These are phyloP conservation scores for Saccharum officinarum DNA, from an alignment of 176 grass and related monocot species.

Conservation along the genomic window DNA sequence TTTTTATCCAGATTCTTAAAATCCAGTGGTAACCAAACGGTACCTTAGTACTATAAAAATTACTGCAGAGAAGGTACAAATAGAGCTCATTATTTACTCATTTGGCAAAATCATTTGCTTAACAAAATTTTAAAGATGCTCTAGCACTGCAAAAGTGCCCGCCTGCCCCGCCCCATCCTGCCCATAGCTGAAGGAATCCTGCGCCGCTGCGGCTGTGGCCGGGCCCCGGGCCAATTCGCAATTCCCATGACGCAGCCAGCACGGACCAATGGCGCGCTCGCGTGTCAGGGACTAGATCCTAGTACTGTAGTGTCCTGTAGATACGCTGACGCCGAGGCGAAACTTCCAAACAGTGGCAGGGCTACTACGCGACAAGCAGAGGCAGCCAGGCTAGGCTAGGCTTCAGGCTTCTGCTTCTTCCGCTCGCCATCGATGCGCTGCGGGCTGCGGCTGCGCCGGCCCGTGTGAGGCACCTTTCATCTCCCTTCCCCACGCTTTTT, in stretches of 20 bases:
- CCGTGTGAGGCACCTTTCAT: conserved; percentile 10
- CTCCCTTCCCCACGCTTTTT: neutral
- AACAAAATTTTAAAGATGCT: neutral
- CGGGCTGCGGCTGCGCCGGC: too few species aligned
- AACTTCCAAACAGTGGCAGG: conserved; percentile 39
- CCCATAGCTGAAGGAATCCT: neutral
- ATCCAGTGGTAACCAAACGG: too few species aligned
- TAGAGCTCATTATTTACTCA: neutral
- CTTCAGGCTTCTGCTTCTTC: neutral
- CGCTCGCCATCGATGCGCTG: neutral
- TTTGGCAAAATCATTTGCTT: neutral
- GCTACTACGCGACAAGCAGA: neutral
- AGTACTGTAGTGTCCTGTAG: neutral
- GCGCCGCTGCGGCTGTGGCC: neutral
- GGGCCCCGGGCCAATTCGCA: neutral
- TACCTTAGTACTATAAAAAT: neutral
- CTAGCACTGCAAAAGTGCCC: conserved; percentile 19
- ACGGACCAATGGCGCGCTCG: neutral
- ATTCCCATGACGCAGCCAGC: neutral
- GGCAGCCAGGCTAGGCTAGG: neutral
- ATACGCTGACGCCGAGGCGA: conserved; percentile 9
- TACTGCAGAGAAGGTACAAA: neutral
- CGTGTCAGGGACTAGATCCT: neutral
- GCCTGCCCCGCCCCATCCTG: neutral
- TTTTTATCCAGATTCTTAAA: too few species aligned